Percentiles rank a stretch among this genome's conserved stretches.
phyloP scores from a whole-genome alignment of 2,329 filamentous ascomycete genomes.

The Pseudogymnoascus sp. region DNA sequence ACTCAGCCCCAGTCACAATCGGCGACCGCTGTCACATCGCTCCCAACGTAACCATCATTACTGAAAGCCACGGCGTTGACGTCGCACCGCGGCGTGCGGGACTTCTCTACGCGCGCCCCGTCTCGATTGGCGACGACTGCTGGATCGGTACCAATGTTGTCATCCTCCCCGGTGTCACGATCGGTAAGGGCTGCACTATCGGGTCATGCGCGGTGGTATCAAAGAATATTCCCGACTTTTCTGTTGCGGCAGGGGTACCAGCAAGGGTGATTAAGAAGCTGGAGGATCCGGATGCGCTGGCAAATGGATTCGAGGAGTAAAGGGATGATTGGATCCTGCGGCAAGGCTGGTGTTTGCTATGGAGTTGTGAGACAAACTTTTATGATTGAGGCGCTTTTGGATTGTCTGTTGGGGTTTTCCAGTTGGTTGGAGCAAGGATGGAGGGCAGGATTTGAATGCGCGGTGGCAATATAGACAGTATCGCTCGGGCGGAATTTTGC shows the following conservation, averaged over 20 bases:
- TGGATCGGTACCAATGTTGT: slow-evolving; percentile 45
- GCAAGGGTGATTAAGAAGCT: slow-evolving; percentile 14
- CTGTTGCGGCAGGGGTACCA: slow-evolving; percentile 18
- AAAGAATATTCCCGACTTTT: slow-evolving; percentile 17
- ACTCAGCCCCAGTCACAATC: slow-evolving; percentile 39
- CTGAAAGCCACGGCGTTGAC: slow-evolving; percentile 64
- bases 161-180: slow-evolving; percentile 45
- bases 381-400: not conserved
- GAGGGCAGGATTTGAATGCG: not conserved
- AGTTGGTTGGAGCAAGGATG: not conserved
- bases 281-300: not conserved
- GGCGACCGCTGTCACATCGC: slow-evolving; percentile 41
- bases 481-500: not conserved
- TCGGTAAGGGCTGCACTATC: slow-evolving; percentile 44
- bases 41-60: slow-evolving; percentile 62
- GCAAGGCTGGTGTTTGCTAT: not conserved
- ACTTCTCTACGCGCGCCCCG: slow-evolving; percentile 38
- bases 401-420: not conserved
- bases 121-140: slow-evolving; percentile 45
- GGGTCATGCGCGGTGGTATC: slow-evolving; percentile 45
- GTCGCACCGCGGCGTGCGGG: slow-evolving; percentile 45
- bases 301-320: not conserved
- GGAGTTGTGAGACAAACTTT: not conserved
- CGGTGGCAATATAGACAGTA: not conserved
- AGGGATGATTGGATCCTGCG: not conserved